Conservation (phyloP, 305 asterid species). For the Solanum chacoense region DNA sequence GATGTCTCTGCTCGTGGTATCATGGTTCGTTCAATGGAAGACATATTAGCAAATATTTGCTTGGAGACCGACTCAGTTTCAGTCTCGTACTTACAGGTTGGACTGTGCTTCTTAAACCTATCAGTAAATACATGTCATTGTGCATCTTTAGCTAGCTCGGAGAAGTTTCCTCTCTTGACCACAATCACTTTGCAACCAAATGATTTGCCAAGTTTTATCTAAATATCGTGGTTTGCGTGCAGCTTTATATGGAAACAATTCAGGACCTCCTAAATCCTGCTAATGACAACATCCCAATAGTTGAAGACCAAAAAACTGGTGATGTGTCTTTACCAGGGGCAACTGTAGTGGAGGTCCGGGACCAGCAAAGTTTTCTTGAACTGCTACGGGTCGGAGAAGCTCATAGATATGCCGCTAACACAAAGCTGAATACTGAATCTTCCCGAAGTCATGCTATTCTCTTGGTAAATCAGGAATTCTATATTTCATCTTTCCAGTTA, state of each 20-base stretch:
- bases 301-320: constrained; percentile 90
- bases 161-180: background rate
- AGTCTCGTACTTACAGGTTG: constrained; percentile 94
- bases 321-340: constrained; percentile 99
- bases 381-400: constrained; percentile 88
- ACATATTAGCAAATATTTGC: constrained; percentile 73
- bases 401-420: constrained; percentile 95
- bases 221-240: constrained; percentile 20
- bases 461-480: constrained; percentile 42
- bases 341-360: constrained; percentile 66
- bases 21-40: constrained; percentile 99
- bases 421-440: constrained; percentile 95
- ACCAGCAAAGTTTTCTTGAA: constrained; percentile 78
- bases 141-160: constrained; percentile 3
- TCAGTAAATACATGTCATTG: background rate
- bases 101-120: background rate
- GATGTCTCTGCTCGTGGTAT: constrained; percentile 98
- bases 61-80: constrained; percentile 64
- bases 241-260: constrained; percentile 96
- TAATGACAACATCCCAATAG: constrained; percentile 88
- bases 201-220: constrained; percentile 10
- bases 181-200: background rate
- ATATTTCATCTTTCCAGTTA: background rate
- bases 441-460: constrained; percentile 99
- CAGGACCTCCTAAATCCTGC: constrained; percentile 91